Evolutionary conservation across 495 filamentous ascomycete species (phyloP).

Genomic region (Baudoinia panamericana): DNA sequence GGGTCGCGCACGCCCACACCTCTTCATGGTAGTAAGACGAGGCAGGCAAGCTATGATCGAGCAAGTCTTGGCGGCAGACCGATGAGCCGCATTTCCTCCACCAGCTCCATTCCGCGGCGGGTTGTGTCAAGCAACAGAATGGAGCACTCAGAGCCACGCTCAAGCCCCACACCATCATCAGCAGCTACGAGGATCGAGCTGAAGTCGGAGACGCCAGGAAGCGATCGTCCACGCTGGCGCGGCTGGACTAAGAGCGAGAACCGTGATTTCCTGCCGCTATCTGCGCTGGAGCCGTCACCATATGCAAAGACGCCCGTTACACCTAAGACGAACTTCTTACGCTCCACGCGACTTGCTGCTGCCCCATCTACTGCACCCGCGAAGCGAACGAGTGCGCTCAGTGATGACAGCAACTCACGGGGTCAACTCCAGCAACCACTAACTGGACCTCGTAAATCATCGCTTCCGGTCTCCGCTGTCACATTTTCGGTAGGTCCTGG

Average conservation of each 20-base stretch:
- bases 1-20: slow-evolving; percentile 16
- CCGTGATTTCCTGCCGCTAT: slow-evolving; percentile 17
- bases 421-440: slow-evolving; percentile 6
- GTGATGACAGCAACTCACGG: too few species aligned
- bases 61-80: not conserved
- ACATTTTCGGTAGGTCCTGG: slow-evolving; percentile 3
- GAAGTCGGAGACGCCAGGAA: not conserved
- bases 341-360: not conserved
- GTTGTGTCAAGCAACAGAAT: too few species aligned
- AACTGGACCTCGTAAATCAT: slow-evolving; percentile 8
- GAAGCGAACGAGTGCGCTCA: not conserved
- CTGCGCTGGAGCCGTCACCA: slow-evolving; percentile 13
- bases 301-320: slow-evolving; percentile 16
- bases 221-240: slow-evolving; percentile 12
- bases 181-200: not conserved
- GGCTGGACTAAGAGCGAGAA: not conserved
- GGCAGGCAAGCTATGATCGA: not conserved
- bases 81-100: not conserved
- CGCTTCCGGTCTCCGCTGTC: not conserved
- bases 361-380: not conserved
- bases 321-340: slow-evolving; percentile 18
- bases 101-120: slow-evolving; percentile 5
- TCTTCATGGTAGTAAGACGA: slow-evolving; percentile 4
- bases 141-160: too few species aligned
- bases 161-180: slow-evolving; percentile 4